Percentiles rank a stretch among this genome's conserved stretches.
These are phyloP conservation scores for Prasinococcaceae sp. DNA, from an alignment of 139 green algal species.

Conservation along the genomic window DNA sequence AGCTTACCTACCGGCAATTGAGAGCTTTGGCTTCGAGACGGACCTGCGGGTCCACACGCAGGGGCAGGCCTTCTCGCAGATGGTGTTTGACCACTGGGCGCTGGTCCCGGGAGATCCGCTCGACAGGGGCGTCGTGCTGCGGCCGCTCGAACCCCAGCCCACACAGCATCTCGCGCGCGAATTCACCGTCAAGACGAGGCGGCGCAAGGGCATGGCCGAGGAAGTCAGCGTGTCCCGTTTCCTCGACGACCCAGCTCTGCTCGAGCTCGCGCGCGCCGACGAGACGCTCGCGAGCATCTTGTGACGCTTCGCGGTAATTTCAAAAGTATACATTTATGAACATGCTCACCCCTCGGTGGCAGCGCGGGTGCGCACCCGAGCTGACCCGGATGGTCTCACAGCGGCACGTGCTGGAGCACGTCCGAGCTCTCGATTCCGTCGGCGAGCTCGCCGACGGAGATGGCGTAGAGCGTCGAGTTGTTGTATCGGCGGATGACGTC, in stretches of 20 bases:
- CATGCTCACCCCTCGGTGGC: too few species aligned
- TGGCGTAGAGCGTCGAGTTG: slow-evolving; percentile 10
- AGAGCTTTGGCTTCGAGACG: slow-evolving; percentile 97
- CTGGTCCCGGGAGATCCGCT: slow-evolving; percentile 41
- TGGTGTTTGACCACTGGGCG: slow-evolving; percentile 92
- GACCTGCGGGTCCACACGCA: slow-evolving; percentile 94
- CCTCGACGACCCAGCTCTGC: slow-evolving; percentile 93
- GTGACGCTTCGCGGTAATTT: too few species aligned
- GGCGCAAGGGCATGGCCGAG: slow-evolving; percentile 89
- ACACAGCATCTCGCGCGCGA: slow-evolving; percentile 54
- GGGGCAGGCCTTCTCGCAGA: slow-evolving; percentile 89
- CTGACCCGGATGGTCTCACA: too few species aligned
- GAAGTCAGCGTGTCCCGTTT: slow-evolving; percentile 89
- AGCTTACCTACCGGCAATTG: slow-evolving; percentile 84
- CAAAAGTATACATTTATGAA: too few species aligned
- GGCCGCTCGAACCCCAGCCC: slow-evolving; percentile 80
- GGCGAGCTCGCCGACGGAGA: slow-evolving; percentile 15
- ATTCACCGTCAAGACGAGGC: slow-evolving; percentile 95
- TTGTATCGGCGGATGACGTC: slow-evolving; percentile 23
- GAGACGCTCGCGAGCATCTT: too few species aligned
- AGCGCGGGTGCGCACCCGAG: too few species aligned
- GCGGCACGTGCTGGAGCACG: neutral
- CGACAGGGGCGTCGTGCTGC: slow-evolving; percentile 69
- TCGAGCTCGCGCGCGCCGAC: slow-evolving; percentile 76
- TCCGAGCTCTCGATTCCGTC: neutral